phyloP scores from a whole-genome alignment of 345 rosid genomes.

The Orychophragmus violaceus region DNA sequence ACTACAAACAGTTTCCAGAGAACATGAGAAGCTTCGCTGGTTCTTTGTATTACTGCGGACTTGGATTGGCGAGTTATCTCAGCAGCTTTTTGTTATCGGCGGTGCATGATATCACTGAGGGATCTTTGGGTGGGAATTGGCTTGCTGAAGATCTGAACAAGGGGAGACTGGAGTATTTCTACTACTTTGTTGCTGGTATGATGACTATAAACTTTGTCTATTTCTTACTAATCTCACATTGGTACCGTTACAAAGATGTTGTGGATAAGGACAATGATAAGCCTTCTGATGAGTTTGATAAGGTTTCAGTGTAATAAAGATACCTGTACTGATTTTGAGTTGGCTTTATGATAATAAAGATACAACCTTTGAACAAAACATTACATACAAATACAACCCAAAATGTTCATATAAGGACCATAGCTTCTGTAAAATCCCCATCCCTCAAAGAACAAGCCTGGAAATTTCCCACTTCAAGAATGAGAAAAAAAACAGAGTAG shows the following conservation, averaged over 20 bases:
- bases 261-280: slow-evolving; percentile 17
- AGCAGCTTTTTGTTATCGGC: slow-evolving; percentile 30
- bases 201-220: slow-evolving; percentile 28
- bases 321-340: slow-evolving; percentile 1
- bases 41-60: slow-evolving; percentile 26
- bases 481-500: background rate
- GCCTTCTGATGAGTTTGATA: slow-evolving; percentile 20
- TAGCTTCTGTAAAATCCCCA: slow-evolving; percentile 12
- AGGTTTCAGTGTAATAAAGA: slow-evolving; percentile 12
- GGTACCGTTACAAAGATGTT: slow-evolving; percentile 39
- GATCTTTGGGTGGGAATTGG: slow-evolving; percentile 24
- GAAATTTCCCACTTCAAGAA: background rate
- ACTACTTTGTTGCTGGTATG: slow-evolving; percentile 35
- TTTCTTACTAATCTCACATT: slow-evolving; percentile 33
- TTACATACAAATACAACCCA: slow-evolving; percentile 15
- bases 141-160: slow-evolving; percentile 31
- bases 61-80: slow-evolving; percentile 33
- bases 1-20: slow-evolving; percentile 41
- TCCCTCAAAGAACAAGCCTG: slow-evolving; percentile 1
- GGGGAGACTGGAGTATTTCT: slow-evolving; percentile 29
- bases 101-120: slow-evolving; percentile 22
- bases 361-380: slow-evolving; percentile 13
- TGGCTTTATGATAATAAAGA: slow-evolving; percentile 14
- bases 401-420: slow-evolving; percentile 1
- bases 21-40: slow-evolving; percentile 39